A percentile compares a stretch with the other conserved stretches of the same genome.
phyloP scores from a whole-genome alignment of 1,284 basidiomycete genomes.

The Irpex sp. region DNA sequence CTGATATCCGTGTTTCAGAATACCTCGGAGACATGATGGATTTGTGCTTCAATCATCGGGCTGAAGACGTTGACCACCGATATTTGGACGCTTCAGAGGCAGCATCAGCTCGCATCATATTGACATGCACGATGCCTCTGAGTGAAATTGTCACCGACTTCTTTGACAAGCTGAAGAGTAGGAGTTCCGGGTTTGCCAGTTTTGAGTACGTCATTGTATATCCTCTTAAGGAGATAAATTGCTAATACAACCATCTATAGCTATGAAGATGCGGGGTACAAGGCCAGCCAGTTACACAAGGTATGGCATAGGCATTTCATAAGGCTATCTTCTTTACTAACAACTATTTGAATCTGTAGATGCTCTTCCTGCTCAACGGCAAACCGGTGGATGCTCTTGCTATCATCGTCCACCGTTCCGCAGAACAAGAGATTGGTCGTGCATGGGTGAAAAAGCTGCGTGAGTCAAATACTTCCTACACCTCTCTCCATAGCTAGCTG shows the following conservation, averaged over 20 bases:
- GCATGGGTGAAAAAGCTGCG: constrained; percentile 90
- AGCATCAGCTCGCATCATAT: constrained; percentile 62
- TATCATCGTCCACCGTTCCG: constrained; percentile 79
- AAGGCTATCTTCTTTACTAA: not conserved
- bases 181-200: constrained; percentile 89
- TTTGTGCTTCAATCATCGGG: constrained; percentile 78
- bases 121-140: constrained; percentile 82
- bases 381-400: constrained; percentile 92
- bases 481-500: not conserved
- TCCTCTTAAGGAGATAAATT: not conserved
- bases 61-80: constrained; percentile 73
- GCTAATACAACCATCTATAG: constrained; percentile 33
- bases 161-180: constrained; percentile 88
- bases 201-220: constrained; percentile 68
- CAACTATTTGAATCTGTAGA: constrained; percentile 37
- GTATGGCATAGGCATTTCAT: constrained; percentile 32
- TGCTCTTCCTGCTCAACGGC: constrained; percentile 84
- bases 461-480: constrained; percentile 33
- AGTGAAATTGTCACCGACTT: constrained; percentile 92
- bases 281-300: constrained; percentile 76
- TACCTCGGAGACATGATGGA: constrained; percentile 93
- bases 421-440: constrained; percentile 68
- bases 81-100: constrained; percentile 62
- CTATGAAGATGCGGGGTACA: constrained; percentile 91
- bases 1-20: constrained; percentile 36